Evolutionary conservation across 2,329 filamentous ascomycete species (phyloP).

Genomic region (Diaporthe australafricana): DNA sequence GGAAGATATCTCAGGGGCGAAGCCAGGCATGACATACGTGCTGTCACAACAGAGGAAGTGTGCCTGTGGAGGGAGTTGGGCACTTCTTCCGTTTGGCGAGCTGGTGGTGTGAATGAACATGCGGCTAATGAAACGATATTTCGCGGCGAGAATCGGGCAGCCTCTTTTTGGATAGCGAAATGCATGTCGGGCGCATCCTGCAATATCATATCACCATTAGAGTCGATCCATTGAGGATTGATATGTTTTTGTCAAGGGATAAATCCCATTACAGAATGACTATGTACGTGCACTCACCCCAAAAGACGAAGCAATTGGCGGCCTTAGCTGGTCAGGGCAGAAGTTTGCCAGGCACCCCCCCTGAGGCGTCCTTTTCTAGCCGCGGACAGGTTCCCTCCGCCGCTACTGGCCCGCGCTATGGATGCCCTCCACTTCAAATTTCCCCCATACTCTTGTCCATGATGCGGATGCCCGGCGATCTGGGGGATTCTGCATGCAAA

Average conservation of each 20-base stretch:
- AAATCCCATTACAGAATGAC: no score
- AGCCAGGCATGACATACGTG: slow-evolving; percentile 65
- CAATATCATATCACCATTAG: not conserved
- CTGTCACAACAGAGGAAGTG: slow-evolving; percentile 67
- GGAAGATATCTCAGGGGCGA: slow-evolving; percentile 64
- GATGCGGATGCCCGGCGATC: not conserved
- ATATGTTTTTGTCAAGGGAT: not conserved
- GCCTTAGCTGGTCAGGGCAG: not conserved
- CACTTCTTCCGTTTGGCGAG: slow-evolving; percentile 50
- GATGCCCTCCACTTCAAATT: not conserved
- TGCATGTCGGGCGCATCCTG: not conserved
- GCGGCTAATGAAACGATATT: not conserved
- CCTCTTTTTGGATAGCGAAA: not conserved
- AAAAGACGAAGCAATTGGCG: not conserved
- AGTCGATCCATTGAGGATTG: not conserved
- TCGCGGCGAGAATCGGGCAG: not conserved
- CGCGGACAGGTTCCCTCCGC: slow-evolving; percentile 26
- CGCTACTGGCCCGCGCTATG: not conserved
- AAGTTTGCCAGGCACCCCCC: not conserved
- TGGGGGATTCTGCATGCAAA: slow-evolving; percentile 1
- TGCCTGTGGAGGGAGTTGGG: slow-evolving; percentile 66
- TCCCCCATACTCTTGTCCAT: not conserved
- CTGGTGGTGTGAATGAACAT: slow-evolving; percentile 30
- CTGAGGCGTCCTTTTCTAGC: slow-evolving; percentile 1
- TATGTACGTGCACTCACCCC: no score